These are phyloP conservation scores for Blastobotrys chiropterorum DNA, from an alignment of 805 yeast species.

Conservation along the genomic window DNA sequence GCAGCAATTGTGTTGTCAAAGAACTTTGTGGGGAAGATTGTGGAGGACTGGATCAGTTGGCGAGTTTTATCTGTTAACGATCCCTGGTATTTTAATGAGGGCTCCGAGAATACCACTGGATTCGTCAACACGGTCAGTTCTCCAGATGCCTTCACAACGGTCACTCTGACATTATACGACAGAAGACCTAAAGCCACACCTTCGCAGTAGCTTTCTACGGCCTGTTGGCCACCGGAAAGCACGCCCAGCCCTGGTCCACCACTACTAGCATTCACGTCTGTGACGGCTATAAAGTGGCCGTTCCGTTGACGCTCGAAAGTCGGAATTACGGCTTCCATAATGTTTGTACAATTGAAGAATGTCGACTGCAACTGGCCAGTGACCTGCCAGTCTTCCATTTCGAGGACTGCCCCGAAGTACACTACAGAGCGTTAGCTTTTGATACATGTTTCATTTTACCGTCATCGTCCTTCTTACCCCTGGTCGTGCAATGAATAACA, in stretches of 20 bases:
- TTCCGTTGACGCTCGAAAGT: conserved; percentile 17
- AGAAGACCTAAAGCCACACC: conserved; percentile 27
- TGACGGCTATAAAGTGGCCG: conserved; percentile 28
- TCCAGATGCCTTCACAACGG: conserved; percentile 26
- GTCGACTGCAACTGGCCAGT: conserved; percentile 15
- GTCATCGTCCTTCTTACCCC: neutral
- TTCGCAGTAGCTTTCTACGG: conserved; percentile 31
- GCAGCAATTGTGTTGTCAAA: conserved; percentile 21
- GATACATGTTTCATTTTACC: neutral
- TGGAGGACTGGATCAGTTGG: conserved; percentile 12
- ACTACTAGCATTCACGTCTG: conserved; percentile 23
- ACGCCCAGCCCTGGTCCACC: conserved; percentile 28
- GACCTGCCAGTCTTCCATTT: conserved; percentile 14
- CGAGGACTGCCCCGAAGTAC: conserved; percentile 19
- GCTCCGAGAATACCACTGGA: conserved; percentile 13
- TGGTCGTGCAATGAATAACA: conserved; percentile 12
- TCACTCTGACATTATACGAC: conserved; percentile 24
- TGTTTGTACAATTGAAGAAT: conserved; percentile 13
- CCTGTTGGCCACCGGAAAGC: conserved; percentile 25
- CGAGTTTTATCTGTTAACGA: conserved; percentile 17
- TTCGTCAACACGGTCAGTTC: conserved; percentile 23
- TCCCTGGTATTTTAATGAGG: conserved; percentile 13
- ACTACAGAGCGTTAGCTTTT: too few species aligned
- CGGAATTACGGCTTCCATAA: conserved; percentile 26
- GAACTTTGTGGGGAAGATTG: conserved; percentile 19